Evolutionary conservation across 768 basidiomycete genomes (phyloP), one percentile per base, ranked within the genome.

Genomic region (Suillus alpinus): DNA sequence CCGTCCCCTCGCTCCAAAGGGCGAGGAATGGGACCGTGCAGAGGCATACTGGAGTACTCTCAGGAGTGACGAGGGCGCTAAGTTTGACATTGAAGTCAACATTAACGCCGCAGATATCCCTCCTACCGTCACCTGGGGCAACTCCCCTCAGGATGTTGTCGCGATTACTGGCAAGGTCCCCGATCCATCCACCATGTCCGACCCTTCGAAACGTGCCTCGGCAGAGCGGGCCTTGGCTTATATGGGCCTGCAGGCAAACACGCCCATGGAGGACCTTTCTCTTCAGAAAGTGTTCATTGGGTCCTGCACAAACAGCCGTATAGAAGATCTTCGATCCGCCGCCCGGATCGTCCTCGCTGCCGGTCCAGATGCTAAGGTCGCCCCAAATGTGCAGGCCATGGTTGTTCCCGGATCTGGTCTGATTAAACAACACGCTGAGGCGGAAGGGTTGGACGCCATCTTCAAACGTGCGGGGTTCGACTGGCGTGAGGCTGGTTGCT

Each of bases 401-500:
- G 81, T 95, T 63, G 94, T 96, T 44, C 94, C 94, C 2, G 94
- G 94, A 26, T 95, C 94, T 14, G 94, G 94, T 57, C 72, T 95
- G 55, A 86, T 96, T 73, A 95, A 94, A 70, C 85, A 91, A 67
- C 94, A 95, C 67, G 92, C 94, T 20, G 93, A 95, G 76, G 87
- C 86, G 20, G 94, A 96, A 69, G 93, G 93, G 29, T 79, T 96
- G 62, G 92, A 95, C 67, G 80, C 81, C 58, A 80, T 95, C 66
- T 93, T 96, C 80, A 91, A 87, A 71, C 88, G 89, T 47, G 94
- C 94, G 39, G 94, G 94, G 36, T 96, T 95, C 69, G 94, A 96
- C 69, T 95, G 94, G 94, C 84, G 94, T 56, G 94, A 96, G 75
- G 94, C 94, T 36, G 94, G 94, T 37, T 96, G 94, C 71, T 96